A percentile compares a stretch with the other conserved stretches of the same genome.
These are phyloP conservation scores for Exophiala xenobiotica DNA, from an alignment of 2,329 filamentous ascomycete species.

Conservation along the genomic window DNA sequence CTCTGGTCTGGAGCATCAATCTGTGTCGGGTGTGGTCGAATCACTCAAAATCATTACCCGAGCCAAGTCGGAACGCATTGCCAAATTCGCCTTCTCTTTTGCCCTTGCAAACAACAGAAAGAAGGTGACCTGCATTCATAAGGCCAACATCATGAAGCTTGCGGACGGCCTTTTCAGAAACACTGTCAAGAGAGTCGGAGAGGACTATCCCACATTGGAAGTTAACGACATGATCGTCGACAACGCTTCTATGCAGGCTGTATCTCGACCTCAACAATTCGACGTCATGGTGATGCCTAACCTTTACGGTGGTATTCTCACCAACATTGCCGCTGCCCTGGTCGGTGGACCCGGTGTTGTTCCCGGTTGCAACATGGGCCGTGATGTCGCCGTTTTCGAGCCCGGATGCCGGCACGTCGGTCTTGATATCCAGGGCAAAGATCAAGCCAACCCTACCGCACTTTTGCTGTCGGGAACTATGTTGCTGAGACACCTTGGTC, in stretches of 20 bases:
- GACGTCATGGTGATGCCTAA: conserved; percentile 99
- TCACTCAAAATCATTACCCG: conserved; percentile 99
- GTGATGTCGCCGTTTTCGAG: conserved; percentile 97
- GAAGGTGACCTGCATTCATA: conserved; percentile 99
- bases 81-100: conserved; percentile 98
- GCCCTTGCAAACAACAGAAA: conserved; percentile 97
- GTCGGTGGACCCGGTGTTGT: conserved; percentile 97
- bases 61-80: conserved; percentile 97
- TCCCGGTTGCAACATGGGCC: conserved; percentile 98
- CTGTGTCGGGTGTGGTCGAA: conserved; percentile 92
- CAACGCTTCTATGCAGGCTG: conserved; percentile 99
- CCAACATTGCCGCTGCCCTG: conserved; percentile 96
- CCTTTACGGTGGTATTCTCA: conserved; percentile 72
- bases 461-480: conserved; percentile 93
- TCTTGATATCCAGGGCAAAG: conserved; percentile 99
- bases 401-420: conserved; percentile 98
- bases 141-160: conserved; percentile 99
- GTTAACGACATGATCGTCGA: conserved; percentile 99
- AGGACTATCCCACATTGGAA: conserved; percentile 94
- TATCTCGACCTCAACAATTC: conserved; percentile 94
- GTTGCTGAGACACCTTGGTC: conserved; percentile 93
- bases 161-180: conserved; percentile 98
- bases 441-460: conserved; percentile 97
- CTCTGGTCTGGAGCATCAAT: conserved; percentile 98
- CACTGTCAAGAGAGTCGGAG: conserved; percentile 89